Evolutionary conservation across 805 yeast species (phyloP).

Genomic region (Lipomyces yamanashiensis): DNA sequence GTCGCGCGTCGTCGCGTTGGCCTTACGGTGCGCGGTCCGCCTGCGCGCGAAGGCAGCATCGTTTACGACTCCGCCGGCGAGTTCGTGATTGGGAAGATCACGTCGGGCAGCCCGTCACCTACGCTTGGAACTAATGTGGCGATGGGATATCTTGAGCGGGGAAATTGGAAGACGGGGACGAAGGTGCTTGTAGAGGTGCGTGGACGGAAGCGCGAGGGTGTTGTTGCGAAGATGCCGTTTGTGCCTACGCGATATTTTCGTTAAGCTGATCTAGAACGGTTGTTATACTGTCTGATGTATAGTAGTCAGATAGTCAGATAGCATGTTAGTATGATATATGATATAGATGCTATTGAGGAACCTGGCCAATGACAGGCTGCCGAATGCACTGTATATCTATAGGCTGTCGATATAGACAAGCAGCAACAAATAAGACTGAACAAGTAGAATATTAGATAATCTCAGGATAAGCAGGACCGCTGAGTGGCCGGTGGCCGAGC

Average conservation of each 20-base stretch:
- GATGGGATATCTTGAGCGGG: slow-evolving; percentile 70
- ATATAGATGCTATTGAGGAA: no score
- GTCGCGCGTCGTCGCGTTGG: slow-evolving; percentile 74
- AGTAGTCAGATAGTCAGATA: no score
- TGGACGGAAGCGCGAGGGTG: slow-evolving; percentile 78
- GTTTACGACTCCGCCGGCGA: slow-evolving; percentile 13
- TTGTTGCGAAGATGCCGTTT: slow-evolving; percentile 82
- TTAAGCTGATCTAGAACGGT: background rate
- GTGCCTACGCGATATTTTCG: slow-evolving; percentile 71
- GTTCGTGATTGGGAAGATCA: slow-evolving; percentile 52
- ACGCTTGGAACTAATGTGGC: slow-evolving; percentile 81
- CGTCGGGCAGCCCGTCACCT: slow-evolving; percentile 71
- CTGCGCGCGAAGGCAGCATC: slow-evolving; percentile 66
- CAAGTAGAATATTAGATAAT: no score
- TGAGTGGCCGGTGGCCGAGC: background rate
- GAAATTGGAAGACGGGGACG: slow-evolving; percentile 72
- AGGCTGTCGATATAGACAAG: no score
- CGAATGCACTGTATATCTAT: no score
- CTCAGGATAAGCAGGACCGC: no score
- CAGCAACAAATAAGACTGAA: no score
- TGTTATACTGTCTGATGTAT: no score
- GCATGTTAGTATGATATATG: no score
- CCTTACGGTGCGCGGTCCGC: slow-evolving; percentile 74
- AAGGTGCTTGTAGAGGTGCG: slow-evolving; percentile 75
- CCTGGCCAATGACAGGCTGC: no score